Base-by-base conservation (phyloP, 768 basidiomycete genomes). In the Candolleomyces aberdarensis region DNA sequence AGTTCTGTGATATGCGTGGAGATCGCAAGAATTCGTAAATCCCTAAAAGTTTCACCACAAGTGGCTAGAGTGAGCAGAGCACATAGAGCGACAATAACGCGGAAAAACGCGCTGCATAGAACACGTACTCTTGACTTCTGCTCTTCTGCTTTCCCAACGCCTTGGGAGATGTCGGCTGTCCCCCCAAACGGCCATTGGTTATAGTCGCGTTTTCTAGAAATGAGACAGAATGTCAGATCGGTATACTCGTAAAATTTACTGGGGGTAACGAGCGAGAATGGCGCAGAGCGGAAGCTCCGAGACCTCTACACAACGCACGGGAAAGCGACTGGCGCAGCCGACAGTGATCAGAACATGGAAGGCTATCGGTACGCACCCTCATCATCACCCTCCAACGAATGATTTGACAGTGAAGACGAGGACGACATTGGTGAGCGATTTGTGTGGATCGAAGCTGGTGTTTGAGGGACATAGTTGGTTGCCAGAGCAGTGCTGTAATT, bases 1-100 rank as follows among this genome's bases (percentile, higher is more conserved):
- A 94, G 81, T 70, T 94, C 92, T 13, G 92, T 94, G 67, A 94
- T 91, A 69, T 89, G 90, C 0, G 91, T 90, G 36, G 91, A 92
- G 67, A 92, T 78, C 43, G 91, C 90, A 44, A 94, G 76, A 50
- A 92, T 70, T 58, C 84, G 88, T 48, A 94, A 78, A 70, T 93
- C 89, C 58, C 90, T 93, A 74, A 55, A 54, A 26, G 60, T 39
- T 14, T 51, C 29, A 14, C 26, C 49, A 22, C 22, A 53, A 69
- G n/a, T 19, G 65, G 62, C 70, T 48, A 69, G 59, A 52, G 63
- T 49, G 57, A 65, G 51, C 62, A 56, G n/a, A 62, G 47, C 41
- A 51, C 60, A 57, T 53, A 19, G 9, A 40, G 36, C 47, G 22
- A 26, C 7, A 41, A 51, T 49, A 47, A 40, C 32, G 47, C 54